Percentiles rank a stretch among this genome's conserved stretches.
phyloP scores from a whole-genome alignment of 345 rosid genomes.

The Hibiscus trionum region DNA sequence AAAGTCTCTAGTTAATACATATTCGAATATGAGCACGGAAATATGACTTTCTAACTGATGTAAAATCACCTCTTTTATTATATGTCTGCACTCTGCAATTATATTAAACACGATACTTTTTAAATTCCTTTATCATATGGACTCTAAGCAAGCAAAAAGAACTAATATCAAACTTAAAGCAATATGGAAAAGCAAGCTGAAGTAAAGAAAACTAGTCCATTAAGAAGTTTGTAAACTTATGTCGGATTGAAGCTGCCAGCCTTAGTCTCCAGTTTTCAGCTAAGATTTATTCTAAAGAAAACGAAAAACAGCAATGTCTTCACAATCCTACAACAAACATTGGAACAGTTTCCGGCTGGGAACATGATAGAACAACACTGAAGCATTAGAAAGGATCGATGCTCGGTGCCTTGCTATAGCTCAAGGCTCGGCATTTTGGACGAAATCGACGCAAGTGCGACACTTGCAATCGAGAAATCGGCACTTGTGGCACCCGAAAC shows the following conservation, averaged over 20 bases:
- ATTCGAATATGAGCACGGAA: too few species aligned
- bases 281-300: not conserved
- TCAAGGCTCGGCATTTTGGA: constrained; percentile 27
- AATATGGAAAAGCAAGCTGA: not conserved
- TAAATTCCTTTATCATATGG: too few species aligned
- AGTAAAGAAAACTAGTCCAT: not conserved
- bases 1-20: too few species aligned
- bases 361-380: not conserved
- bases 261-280: not conserved
- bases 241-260: not conserved
- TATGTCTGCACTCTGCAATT: too few species aligned
- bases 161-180: not conserved
- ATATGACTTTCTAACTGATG: too few species aligned
- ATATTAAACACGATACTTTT: too few species aligned
- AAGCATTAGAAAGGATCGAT: not conserved
- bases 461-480: constrained; percentile 36
- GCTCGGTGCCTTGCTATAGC: not conserved
- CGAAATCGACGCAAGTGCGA: constrained; percentile 23
- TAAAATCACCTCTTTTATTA: too few species aligned
- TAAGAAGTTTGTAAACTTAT: not conserved
- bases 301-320: not conserved
- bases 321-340: not conserved
- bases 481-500: constrained; percentile 41
- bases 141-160: too few species aligned
- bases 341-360: not conserved